Evolutionary conservation across 352 stramenopile species (phyloP).

Genomic region (Phytophthora sansomeana): DNA sequence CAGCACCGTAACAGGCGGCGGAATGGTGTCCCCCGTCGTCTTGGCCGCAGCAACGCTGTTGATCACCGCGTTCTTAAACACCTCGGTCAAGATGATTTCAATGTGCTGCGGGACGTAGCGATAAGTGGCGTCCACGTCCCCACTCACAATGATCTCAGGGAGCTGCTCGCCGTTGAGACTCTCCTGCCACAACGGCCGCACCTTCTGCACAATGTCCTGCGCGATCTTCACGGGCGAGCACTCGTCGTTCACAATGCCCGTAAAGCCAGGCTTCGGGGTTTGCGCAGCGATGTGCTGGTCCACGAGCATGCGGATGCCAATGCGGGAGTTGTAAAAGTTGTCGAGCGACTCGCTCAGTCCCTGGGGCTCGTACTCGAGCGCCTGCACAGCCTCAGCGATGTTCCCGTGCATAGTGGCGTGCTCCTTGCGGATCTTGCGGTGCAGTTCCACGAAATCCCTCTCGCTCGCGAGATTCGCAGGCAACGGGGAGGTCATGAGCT

Average conservation of each 20-base stretch:
- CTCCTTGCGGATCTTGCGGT: slow-evolving; percentile 60
- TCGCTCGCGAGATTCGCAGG: slow-evolving; percentile 66
- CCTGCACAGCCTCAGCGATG: slow-evolving; percentile 65
- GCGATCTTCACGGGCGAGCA: slow-evolving; percentile 78
- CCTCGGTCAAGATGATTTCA: slow-evolving; percentile 82
- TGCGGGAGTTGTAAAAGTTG: slow-evolving; percentile 87
- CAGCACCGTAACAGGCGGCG: slow-evolving; percentile 66
- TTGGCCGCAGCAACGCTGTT: slow-evolving; percentile 66
- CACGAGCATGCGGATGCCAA: slow-evolving; percentile 85
- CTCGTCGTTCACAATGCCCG: slow-evolving; percentile 70
- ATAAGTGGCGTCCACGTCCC: slow-evolving; percentile 66
- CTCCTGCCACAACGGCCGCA: slow-evolving; percentile 62
- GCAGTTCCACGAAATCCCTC: slow-evolving; percentile 66
- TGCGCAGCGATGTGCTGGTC: slow-evolving; percentile 81
- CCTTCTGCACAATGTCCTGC: slow-evolving; percentile 59
- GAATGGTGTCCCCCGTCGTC: slow-evolving; percentile 28
- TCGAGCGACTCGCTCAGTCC: slow-evolving; percentile 73
- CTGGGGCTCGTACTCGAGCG: slow-evolving; percentile 62
- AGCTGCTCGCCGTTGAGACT: slow-evolving; percentile 56
- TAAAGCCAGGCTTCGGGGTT: slow-evolving; percentile 59
- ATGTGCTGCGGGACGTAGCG: slow-evolving; percentile 87
- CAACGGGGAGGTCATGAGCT: slow-evolving; percentile 68
- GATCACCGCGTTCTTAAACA: slow-evolving; percentile 83
- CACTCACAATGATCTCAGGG: slow-evolving; percentile 64
- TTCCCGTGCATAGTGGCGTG: slow-evolving; percentile 82